Evolutionary conservation across 2,329 filamentous ascomycete genomes (phyloP).

Genomic region (Venturia oleaginea): DNA sequence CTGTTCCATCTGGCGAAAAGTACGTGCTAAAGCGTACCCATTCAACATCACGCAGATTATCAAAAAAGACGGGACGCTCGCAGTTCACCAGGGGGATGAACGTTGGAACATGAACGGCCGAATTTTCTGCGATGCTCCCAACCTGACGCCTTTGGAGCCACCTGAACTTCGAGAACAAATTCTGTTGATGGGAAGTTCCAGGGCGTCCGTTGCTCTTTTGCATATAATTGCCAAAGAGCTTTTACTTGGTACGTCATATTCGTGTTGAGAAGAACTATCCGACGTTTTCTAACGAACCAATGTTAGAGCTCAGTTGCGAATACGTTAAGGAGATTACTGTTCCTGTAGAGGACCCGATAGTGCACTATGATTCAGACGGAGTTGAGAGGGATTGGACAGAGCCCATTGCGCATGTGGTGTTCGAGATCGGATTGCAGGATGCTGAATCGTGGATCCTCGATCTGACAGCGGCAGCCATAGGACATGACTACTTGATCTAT

Average conservation of each 20-base stretch:
- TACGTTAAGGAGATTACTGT: background rate
- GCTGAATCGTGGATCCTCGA: background rate
- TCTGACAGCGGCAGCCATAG: background rate
- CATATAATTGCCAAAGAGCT: background rate
- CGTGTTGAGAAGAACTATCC: too few relatives aligned
- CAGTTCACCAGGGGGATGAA: background rate
- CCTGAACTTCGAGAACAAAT: background rate
- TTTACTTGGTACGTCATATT: background rate
- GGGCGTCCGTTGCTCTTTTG: background rate
- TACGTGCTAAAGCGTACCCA: background rate
- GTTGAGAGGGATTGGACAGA: background rate
- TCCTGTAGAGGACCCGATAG: background rate
- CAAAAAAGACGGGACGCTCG: background rate
- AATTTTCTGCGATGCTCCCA: background rate
- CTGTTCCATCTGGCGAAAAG: background rate
- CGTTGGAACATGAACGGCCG: background rate
- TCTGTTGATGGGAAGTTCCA: background rate
- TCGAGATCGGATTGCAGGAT: background rate
- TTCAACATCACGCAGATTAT: background rate
- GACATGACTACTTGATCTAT: background rate
- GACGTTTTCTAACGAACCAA: background rate
- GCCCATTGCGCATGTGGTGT: background rate
- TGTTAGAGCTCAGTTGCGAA: background rate
- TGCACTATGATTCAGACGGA: background rate
- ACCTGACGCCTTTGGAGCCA: background rate